These are phyloP conservation scores for Nephelium lappaceum DNA, from an alignment of 345 rosid species.

Conservation along the genomic window DNA sequence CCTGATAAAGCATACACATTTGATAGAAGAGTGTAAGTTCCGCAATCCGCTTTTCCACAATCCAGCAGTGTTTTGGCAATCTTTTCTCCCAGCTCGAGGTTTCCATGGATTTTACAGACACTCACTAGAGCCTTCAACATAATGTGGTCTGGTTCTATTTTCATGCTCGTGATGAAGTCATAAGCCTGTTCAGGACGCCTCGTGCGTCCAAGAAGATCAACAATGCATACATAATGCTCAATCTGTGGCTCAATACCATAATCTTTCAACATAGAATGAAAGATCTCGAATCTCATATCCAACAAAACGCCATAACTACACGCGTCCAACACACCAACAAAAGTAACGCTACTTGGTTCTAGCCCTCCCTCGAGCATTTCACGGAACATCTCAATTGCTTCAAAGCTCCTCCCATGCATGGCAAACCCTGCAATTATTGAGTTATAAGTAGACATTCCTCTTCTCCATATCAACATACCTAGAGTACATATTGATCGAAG, in stretches of 20 bases:
- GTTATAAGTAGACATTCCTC: slow-evolving; percentile 54
- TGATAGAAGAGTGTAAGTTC: slow-evolving; percentile 51
- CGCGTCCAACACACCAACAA: slow-evolving; percentile 55
- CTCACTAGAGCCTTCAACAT: slow-evolving; percentile 62
- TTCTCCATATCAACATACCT: slow-evolving; percentile 60
- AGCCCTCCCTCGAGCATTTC: slow-evolving; percentile 47
- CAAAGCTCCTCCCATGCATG: slow-evolving; percentile 52
- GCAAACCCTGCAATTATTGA: slow-evolving; percentile 65
- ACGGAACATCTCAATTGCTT: slow-evolving; percentile 50
- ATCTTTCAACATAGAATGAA: slow-evolving; percentile 52
- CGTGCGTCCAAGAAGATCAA: slow-evolving; percentile 65
- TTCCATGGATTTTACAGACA: slow-evolving; percentile 65
- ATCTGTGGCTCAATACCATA: slow-evolving; percentile 50
- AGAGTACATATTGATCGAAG: slow-evolving; percentile 61
- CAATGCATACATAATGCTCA: slow-evolving; percentile 67
- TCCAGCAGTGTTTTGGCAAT: slow-evolving; percentile 42
- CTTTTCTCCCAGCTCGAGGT: slow-evolving; percentile 46
- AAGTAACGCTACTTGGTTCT: slow-evolving; percentile 44
- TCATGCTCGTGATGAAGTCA: slow-evolving; percentile 40
- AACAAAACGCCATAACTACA: slow-evolving; percentile 69
- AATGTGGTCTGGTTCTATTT: slow-evolving; percentile 51
- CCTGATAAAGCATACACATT: slow-evolving; percentile 54
- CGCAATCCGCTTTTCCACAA: slow-evolving; percentile 49
- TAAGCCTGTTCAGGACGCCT: slow-evolving; percentile 54
- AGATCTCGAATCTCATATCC: slow-evolving; percentile 53